Base-by-base conservation (phyloP, 306 rosid genomes). In the Argentina anserina region DNA sequence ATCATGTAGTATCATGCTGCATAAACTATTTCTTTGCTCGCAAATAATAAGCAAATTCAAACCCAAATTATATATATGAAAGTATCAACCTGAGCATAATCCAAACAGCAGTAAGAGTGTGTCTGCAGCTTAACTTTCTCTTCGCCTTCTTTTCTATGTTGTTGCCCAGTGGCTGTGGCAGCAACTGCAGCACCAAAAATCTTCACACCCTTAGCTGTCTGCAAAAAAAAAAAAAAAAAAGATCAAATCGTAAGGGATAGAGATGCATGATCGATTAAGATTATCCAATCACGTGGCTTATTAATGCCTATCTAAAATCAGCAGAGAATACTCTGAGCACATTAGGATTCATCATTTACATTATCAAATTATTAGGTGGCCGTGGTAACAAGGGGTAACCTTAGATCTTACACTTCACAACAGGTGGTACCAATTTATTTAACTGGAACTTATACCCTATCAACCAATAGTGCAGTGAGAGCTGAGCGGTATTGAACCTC, bases 181-280 rank as follows among this genome's bases (percentile, higher is more conserved):
- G 98, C 97, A 21, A 91, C 88, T 17, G 99, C 95, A 75, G 97
- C 97, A 72, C 89, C 91, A 69, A 81, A 88, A 65, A 89, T 83
- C 81, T 94, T 91, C 55, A 95, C 97, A 63, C 97, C 97, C 81
- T 94, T 94, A 26, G 96, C 97, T 36, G 92, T 91, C 98, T 88
- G 90, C 69, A 70, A 47, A 72, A 77, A 36, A 61, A 40, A 3
- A 50, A 20, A 70, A 47, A 72, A 77, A 36, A 61, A 40, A 3
- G n/a, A 20, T 4, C 1, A 49, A 25, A n/a, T 49, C 2, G 10
- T 49, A 20, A 49, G 25, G 25, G 6, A 15, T 17, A 46, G 21
- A 46, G 1, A 46, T 46, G 18, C n/a, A 46, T 46, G 53, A 46
- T 17, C 9, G 21, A 17, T 46, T 46, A 17, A 17, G 53, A 46